These are phyloP conservation scores for Candida nitratophila DNA, from an alignment of 805 yeast species.

Conservation along the genomic window DNA sequence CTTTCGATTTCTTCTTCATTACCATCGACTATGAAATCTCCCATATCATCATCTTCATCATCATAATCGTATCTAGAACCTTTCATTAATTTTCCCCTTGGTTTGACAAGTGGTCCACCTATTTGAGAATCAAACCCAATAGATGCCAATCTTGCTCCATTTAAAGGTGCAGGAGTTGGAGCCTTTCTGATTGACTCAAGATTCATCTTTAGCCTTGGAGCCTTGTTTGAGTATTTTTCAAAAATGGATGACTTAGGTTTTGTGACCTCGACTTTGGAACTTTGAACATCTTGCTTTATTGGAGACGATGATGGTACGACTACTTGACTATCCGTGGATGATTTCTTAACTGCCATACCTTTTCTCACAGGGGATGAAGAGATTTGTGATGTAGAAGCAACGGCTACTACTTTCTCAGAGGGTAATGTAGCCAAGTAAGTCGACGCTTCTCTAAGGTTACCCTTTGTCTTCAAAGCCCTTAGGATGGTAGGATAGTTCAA, in stretches of 20 bases:
- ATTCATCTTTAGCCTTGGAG: conserved; percentile 10
- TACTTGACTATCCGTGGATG: not conserved
- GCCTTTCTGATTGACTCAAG: not conserved
- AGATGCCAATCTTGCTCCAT: not conserved
- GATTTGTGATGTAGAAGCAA: not conserved
- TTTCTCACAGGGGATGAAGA: conserved; percentile 4
- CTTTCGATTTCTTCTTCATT: conserved; percentile 18
- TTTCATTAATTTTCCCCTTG: conserved; percentile 9
- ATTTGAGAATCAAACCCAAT: not conserved
- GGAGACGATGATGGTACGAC: conserved; percentile 13
- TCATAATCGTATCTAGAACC: conserved; percentile 16
- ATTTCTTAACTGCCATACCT: not conserved
- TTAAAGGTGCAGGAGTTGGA: not conserved
- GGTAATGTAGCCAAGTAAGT: conserved; percentile 19
- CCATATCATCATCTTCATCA: conserved; percentile 43
- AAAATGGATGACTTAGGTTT: conserved; percentile 35
- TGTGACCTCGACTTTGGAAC: conserved; percentile 32
- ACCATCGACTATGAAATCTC: conserved; percentile 28
- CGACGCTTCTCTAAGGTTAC: conserved; percentile 25
- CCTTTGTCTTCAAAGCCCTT: conserved; percentile 23
- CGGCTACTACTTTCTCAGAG: not conserved
- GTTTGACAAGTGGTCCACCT: not conserved
- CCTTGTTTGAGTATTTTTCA: conserved; percentile 29
- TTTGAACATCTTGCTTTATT: conserved; percentile 10
- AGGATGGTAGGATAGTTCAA: conserved; percentile 22